Percentiles rank a stretch among this genome's conserved stretches.
Evolutionary conservation across 2,329 filamentous ascomycete species (phyloP).

Genomic region (Alternaria conjuncta): DNA sequence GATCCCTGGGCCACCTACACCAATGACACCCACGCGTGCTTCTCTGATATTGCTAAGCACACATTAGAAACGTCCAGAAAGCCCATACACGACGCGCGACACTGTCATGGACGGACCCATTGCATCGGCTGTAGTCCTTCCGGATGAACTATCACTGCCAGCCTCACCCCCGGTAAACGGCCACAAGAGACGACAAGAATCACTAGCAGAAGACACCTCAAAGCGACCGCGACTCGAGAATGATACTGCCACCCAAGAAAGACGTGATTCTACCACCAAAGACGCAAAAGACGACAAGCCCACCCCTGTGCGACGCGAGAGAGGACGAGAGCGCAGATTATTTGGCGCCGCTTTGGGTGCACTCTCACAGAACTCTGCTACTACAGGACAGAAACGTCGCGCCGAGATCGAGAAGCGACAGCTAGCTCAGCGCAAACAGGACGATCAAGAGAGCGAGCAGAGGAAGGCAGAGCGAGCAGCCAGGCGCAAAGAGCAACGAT

Average conservation of each 20-base stretch:
- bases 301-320: constrained; percentile 62
- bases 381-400: constrained; percentile 69
- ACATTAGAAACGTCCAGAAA: background rate
- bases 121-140: constrained; percentile 62
- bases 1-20: constrained; percentile 1
- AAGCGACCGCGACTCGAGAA: constrained; percentile 62
- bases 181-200: constrained; percentile 63
- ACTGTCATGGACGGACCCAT: constrained; percentile 51
- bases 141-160: constrained; percentile 49
- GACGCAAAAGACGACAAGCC: constrained; percentile 40
- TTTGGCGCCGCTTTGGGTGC: constrained; percentile 84
- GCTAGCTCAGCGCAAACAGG: constrained; percentile 75
- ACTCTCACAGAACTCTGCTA: constrained; percentile 72
- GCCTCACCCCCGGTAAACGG: constrained; percentile 31
- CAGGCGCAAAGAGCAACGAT: constrained; percentile 66
- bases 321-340: constrained; percentile 80
- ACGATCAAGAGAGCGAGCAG: constrained; percentile 74
- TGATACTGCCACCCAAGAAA: constrained; percentile 28
- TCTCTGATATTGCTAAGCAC: background rate
- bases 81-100: background rate
- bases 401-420: constrained; percentile 84
- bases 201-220: constrained; percentile 54
- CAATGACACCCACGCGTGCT: constrained; percentile 2
- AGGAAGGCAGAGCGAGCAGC: constrained; percentile 70
- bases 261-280: constrained; percentile 22